Conservation (phyloP, 2,329 filamentous ascomycete species). For the Penicillium polonicum region DNA sequence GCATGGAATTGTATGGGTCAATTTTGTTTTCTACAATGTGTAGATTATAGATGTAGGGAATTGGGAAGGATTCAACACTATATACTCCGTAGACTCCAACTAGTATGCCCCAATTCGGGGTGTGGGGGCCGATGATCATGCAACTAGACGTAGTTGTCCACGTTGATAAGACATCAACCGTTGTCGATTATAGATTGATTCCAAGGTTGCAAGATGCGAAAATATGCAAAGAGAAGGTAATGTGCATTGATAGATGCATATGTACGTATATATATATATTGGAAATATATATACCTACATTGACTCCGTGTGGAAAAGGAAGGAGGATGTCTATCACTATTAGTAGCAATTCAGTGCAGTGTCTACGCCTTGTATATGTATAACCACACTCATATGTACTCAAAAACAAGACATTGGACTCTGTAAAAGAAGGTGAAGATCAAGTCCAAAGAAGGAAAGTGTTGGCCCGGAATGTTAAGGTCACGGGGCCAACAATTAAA, state of each 20-base stretch:
- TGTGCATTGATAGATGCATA: neutral
- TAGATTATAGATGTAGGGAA: neutral
- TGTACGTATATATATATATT: neutral
- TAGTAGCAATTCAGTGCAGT: neutral
- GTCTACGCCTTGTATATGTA: neutral
- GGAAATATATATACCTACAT: neutral
- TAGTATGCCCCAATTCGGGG: slow-evolving; percentile 3
- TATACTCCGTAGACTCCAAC: neutral
- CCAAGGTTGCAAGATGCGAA: neutral
- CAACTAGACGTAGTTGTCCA: slow-evolving; percentile 1
- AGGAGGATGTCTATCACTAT: neutral
- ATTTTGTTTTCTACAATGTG: neutral
- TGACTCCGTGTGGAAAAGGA: neutral
- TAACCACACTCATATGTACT: too few species aligned
- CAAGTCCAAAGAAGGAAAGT: neutral
- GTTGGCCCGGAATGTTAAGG: slow-evolving; percentile 6
- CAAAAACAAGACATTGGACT: neutral
- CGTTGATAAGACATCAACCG: neutral
- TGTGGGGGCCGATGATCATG: slow-evolving; percentile 4
- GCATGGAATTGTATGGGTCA: neutral
- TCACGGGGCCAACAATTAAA: slow-evolving; percentile 22
- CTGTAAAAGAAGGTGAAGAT: neutral
- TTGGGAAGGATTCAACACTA: neutral
- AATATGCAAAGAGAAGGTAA: neutral
- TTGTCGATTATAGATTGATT: neutral